Conservation (phyloP, 192 early-diverging fungal genomes). For the Backusella australiensis region DNA sequence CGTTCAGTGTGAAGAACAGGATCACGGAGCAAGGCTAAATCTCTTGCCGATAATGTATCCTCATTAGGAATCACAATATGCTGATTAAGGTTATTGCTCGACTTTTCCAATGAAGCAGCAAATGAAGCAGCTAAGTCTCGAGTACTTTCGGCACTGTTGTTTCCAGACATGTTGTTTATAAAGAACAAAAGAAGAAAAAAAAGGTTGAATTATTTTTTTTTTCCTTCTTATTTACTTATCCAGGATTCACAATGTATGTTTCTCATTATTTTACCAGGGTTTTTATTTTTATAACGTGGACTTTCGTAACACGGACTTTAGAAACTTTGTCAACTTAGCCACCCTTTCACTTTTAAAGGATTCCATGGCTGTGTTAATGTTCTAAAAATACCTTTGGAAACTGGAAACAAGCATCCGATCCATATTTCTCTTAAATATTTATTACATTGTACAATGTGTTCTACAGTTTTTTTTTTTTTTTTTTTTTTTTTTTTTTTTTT, state of each 20-base stretch:
- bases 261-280: not conserved
- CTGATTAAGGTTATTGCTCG: not conserved
- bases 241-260: not conserved
- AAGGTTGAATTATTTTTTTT: not conserved
- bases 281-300: not conserved
- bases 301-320: no score
- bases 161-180: not conserved
- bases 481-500: no score
- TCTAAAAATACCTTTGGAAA: no score
- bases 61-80: not conserved
- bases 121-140: not conserved
- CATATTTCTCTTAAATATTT: no score
- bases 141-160: not conserved
- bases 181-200: not conserved
- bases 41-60: not conserved
- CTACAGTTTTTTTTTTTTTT: no score
- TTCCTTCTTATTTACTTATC: not conserved
- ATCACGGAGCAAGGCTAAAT: constrained; percentile 26
- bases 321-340: no score
- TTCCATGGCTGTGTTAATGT: no score
- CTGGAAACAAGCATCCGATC: no score
- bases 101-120: not conserved
- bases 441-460: no score
- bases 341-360: no score
- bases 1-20: constrained; percentile 24